These are phyloP conservation scores for Hypoxylon sp. DNA, from an alignment of 2,329 filamentous ascomycete species.

Conservation along the genomic window DNA sequence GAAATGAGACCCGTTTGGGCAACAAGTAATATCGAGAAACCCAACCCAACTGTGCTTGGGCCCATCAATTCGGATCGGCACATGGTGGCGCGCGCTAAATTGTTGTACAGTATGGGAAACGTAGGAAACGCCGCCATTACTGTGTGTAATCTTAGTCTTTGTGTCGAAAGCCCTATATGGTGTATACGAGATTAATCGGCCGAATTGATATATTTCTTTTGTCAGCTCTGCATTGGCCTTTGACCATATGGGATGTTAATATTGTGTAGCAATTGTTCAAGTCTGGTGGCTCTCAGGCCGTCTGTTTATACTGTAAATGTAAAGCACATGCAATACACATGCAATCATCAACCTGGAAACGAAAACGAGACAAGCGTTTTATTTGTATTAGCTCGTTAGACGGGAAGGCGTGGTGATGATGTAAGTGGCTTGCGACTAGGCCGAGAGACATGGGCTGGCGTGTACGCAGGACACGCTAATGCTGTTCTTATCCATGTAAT, in stretches of 20 bases:
- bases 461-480: slow-evolving; percentile 22
- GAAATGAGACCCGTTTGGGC: slow-evolving; percentile 26
- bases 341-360: background rate
- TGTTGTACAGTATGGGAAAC: slow-evolving; percentile 11
- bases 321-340: slow-evolving; percentile 1
- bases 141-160: background rate
- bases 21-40: slow-evolving; percentile 25
- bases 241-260: background rate
- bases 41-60: slow-evolving; percentile 12
- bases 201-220: slow-evolving; percentile 9
- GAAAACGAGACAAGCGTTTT: slow-evolving; percentile 7
- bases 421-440: slow-evolving; percentile 38
- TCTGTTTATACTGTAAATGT: slow-evolving; percentile 9
- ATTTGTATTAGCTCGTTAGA: slow-evolving; percentile 28
- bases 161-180: slow-evolving; percentile 1
- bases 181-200: slow-evolving; percentile 1
- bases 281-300: background rate
- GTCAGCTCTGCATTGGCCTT: background rate
- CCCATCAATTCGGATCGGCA: slow-evolving; percentile 29
- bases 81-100: slow-evolving; percentile 34
- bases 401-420: slow-evolving; percentile 25
- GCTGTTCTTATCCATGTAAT: slow-evolving; percentile 16
- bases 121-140: background rate
- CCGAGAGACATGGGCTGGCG: slow-evolving; percentile 29
- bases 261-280: background rate